phyloP scores from a whole-genome alignment of 768 basidiomycete species.

The Lactarius sp. region DNA sequence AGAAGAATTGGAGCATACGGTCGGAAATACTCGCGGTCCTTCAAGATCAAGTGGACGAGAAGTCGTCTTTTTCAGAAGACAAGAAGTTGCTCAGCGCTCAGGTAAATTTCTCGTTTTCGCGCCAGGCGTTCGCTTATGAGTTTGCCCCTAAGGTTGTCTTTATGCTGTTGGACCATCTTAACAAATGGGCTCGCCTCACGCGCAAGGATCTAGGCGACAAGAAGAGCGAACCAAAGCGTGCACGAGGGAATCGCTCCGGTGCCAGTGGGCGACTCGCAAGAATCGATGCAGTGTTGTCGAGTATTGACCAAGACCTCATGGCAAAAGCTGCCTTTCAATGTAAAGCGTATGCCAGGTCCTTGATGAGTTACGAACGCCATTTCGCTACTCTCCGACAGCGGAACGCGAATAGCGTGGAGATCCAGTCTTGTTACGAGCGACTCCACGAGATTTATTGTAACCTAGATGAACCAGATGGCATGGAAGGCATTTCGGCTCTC shows the following conservation, averaged over 20 bases:
- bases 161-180: conserved; percentile 90
- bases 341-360: conserved; percentile 87
- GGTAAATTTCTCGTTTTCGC: conserved; percentile 40
- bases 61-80: conserved; percentile 58
- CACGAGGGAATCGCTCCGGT: conserved; percentile 38
- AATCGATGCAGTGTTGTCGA: conserved; percentile 78
- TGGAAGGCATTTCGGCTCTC: conserved; percentile 92
- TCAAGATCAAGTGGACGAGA: conserved; percentile 73
- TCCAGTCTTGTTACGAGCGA: conserved; percentile 76
- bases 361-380: conserved; percentile 93
- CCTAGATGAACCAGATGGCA: conserved; percentile 96
- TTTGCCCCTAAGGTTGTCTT: conserved; percentile 70
- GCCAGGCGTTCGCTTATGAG: neutral
- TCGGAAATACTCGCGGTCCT: conserved; percentile 77
- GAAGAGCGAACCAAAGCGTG: conserved; percentile 48
- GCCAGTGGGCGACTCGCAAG: conserved; percentile 57
- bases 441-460: conserved; percentile 95
- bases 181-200: conserved; percentile 76
- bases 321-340: conserved; percentile 92
- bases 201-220: conserved; percentile 53
- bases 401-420: conserved; percentile 40
- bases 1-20: conserved; percentile 59
- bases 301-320: conserved; percentile 83
- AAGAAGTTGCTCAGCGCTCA: conserved; percentile 92
- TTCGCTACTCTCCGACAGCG: conserved; percentile 48